Evolutionary conservation across 1,284 basidiomycete genomes (phyloP), one percentile per base, ranked within the genome.

Genomic region (Cryptococcus deneoformans): DNA sequence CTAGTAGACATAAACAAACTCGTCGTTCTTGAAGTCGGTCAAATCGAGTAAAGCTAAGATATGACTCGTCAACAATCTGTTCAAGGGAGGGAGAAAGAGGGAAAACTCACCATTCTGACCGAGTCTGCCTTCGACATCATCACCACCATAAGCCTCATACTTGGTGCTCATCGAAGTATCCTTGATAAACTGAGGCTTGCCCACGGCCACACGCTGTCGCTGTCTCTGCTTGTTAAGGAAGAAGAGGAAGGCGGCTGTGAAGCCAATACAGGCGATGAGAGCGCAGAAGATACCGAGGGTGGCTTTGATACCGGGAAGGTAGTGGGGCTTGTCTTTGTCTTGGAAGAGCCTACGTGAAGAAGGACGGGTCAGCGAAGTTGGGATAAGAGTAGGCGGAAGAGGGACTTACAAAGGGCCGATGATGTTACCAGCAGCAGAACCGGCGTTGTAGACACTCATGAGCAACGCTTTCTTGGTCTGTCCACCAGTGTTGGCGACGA

Each of bases 401-500:
- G 46, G 3, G 16, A 35, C 46, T 48, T 29, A 48, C 46, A 48
- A 29, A 14, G 71, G 71, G 34, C 65, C 69, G 50, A 69, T 58
- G 34, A 69, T 67, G 58, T 73, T 71, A 9, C 70, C 72, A 1
- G 59, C 66, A 5, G 67, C 63, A n/a, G 63, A 64, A 14, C 62
- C 70, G 29, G 60, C 66, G 57, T 73, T 68, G 64, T 59, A 72
- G 36, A 70, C 43, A 6, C 65, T 66, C 67, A 69, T 71, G 20
- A 74, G 62, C 36, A 68, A 63, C 0, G 77, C 69, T 59, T 78
- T 77, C 69, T 79, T 79, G 42, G 78, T 77, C 50, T 73, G 69
- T 29, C 59, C 59, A 46, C 52, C 57, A 8, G 69, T 75, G 72
- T 78, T 79, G 42, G 72, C 71, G 20, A 73, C 70, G 58, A 79